Conservation (phyloP, 768 basidiomycete genomes). For the Porpolomopsis calyptriformis region DNA sequence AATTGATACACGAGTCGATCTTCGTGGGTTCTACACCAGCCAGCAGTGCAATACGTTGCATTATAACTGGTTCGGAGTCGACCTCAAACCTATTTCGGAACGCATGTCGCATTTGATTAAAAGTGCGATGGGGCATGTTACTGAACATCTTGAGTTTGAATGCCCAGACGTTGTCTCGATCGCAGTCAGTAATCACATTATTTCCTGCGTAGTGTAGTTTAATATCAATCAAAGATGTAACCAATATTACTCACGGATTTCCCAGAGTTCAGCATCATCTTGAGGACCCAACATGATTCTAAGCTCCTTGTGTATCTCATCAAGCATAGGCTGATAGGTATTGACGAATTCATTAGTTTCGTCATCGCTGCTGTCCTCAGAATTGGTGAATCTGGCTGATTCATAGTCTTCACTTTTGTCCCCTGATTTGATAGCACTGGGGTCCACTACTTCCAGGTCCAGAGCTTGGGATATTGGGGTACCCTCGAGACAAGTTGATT, state of each 20-base stretch:
- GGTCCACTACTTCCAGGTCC: too few species aligned
- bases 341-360: not conserved
- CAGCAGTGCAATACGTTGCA: slow-evolving; percentile 16
- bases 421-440: too few species aligned
- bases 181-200: slow-evolving; percentile 13
- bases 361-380: not conserved
- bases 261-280: slow-evolving; percentile 4
- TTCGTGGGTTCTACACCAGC: slow-evolving; percentile 16
- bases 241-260: slow-evolving; percentile 5
- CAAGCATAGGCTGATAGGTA: not conserved
- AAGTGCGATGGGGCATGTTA: slow-evolving; percentile 17
- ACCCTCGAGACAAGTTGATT: too few species aligned
- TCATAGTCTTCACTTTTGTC: not conserved
- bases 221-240: not conserved
- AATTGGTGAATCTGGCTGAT: not conserved
- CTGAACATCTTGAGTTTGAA: slow-evolving; percentile 15
- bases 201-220: slow-evolving; percentile 10
- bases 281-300: slow-evolving; percentile 4
- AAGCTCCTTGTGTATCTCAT: slow-evolving; percentile 5
- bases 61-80: slow-evolving; percentile 17
- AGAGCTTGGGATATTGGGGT: too few species aligned
- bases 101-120: slow-evolving; percentile 18
- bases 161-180: slow-evolving; percentile 19
- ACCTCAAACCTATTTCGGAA: slow-evolving; percentile 18
- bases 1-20: slow-evolving; percentile 25